Evolutionary conservation across 2,329 filamentous ascomycete species (phyloP), one percentile per base, ranked within the genome.

Genomic region (Xylariaceae sp.): DNA sequence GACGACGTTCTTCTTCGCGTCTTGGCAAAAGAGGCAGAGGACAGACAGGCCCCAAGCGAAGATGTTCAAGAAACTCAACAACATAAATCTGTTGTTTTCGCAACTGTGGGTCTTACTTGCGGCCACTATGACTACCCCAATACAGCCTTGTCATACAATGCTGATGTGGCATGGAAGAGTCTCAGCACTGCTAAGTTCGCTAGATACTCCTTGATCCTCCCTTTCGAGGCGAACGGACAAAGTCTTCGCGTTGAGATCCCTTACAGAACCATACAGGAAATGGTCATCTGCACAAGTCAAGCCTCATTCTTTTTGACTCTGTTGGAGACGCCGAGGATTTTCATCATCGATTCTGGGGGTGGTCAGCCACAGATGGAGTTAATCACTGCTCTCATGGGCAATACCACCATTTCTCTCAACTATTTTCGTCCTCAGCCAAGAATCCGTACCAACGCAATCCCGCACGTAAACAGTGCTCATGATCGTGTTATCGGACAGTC

Each of bases 241-340:
- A 48, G 35, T 20, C 40, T 67, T 4, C 57, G 66, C 20, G 63
- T 81, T 25, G 71, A 78, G 39, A 72, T 82, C 12, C 65, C 72
- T 0, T 73, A 76, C 29, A 66, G 68, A 17, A 74, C 66, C 2
- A 71, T 80, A 23, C 51, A 73, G 22, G 71, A 77, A 40, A 55
- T 74, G 7, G 61, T 78, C 2, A 58, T 63, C 54, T 68, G 61
- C 59, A 60, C 23, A 25, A 56, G 17, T 40, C 66, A 50, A 44
- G 64, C 49, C 3, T 64, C 67, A 0, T 56, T 81, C 14, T 75
- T 72, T 0, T 54, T 83, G 3, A 75, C 78, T 0, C 69, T 84
- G 7, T 66, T 57, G 17, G 70, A 75, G 22, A 68, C 77, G 2
- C 79, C 79, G 0, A 67, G 67, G 2, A 73, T 79, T 41, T 79